These are phyloP conservation scores for Plasmodium cynomolgi DNA, from an alignment of 169 alveolate species.

Conservation along the genomic window DNA sequence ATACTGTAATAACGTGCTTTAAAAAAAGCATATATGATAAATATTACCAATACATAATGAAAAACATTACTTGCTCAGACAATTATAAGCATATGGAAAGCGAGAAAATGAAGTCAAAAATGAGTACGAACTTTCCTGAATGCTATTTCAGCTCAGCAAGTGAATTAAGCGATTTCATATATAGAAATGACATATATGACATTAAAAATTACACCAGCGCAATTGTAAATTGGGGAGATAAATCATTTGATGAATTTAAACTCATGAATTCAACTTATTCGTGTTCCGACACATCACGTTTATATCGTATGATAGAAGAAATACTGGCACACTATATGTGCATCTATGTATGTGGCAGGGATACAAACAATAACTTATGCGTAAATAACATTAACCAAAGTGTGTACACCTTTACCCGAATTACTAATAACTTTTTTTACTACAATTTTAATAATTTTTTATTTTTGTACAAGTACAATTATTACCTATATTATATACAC, in stretches of 20 bases:
- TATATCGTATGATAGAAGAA: conserved; percentile 66
- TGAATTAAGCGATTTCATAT: conserved; percentile 32
- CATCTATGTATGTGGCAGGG: conserved; percentile 73
- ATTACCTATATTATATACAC: conserved; percentile 56
- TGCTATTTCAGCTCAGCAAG: conserved; percentile 31
- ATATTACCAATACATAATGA: conserved; percentile 63
- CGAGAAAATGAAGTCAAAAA: conserved; percentile 57
- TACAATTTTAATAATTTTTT: conserved; percentile 65
- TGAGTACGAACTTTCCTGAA: conserved; percentile 26
- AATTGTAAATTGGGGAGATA: conserved; percentile 70
- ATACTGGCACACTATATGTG: conserved; percentile 71
- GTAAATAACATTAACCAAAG: conserved; percentile 58
- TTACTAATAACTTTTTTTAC: conserved; percentile 49
- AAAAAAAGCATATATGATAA: conserved; percentile 67
- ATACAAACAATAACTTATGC: conserved; percentile 65
- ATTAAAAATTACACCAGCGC: conserved; percentile 62
- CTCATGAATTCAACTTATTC: conserved; percentile 55
- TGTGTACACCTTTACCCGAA: conserved; percentile 55
- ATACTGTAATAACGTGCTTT: conserved; percentile 65
- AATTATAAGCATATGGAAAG: conserved; percentile 66
- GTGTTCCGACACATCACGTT: conserved; percentile 65
- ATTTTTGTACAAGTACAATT: conserved; percentile 59
- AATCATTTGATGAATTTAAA: conserved; percentile 71
- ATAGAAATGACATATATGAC: conserved; percentile 69
- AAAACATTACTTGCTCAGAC: conserved; percentile 61